phyloP scores from a whole-genome alignment of 2,329 filamentous ascomycete genomes.

The Acephala macrosclerotiorum region DNA sequence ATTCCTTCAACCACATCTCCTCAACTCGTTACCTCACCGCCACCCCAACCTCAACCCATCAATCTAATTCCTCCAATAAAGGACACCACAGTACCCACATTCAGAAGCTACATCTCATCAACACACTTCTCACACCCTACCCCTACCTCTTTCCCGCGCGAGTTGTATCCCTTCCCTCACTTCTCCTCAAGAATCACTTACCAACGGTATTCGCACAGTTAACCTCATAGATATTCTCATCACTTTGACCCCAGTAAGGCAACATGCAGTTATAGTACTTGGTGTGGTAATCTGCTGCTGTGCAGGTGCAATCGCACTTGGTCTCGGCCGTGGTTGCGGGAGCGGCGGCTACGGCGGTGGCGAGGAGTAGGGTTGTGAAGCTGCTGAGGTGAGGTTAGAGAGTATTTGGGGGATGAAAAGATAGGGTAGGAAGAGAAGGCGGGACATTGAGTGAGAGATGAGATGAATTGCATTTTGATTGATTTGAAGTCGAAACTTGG shows the following conservation, averaged over 20 bases:
- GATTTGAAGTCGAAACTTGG: neutral
- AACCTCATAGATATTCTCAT: neutral
- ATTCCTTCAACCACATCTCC: too few species aligned
- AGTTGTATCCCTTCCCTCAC: neutral
- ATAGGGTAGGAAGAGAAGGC: too few species aligned
- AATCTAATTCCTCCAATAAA: conserved; percentile 6
- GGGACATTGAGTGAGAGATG: too few species aligned
- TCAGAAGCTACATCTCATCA: neutral
- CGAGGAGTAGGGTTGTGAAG: neutral
- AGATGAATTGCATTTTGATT: conserved; percentile 6
- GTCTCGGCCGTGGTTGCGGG: neutral
- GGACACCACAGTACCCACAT: conserved; percentile 3
- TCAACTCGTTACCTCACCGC: too few species aligned
- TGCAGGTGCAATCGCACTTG: conserved; percentile 7
- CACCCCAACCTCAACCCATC: neutral
- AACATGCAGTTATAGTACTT: neutral
- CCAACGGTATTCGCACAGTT: conserved; percentile 1
- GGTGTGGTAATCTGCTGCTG: neutral
- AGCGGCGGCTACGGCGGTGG: neutral
- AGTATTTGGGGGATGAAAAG: too few species aligned
- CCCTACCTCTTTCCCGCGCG: too few species aligned
- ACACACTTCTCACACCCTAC: neutral
- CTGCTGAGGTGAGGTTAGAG: too few species aligned
- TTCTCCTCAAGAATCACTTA: neutral
- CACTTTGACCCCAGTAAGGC: neutral